Evolutionary conservation across 108 stramenopile species (phyloP).

Genomic region (Aurantiochytrium sp.): DNA sequence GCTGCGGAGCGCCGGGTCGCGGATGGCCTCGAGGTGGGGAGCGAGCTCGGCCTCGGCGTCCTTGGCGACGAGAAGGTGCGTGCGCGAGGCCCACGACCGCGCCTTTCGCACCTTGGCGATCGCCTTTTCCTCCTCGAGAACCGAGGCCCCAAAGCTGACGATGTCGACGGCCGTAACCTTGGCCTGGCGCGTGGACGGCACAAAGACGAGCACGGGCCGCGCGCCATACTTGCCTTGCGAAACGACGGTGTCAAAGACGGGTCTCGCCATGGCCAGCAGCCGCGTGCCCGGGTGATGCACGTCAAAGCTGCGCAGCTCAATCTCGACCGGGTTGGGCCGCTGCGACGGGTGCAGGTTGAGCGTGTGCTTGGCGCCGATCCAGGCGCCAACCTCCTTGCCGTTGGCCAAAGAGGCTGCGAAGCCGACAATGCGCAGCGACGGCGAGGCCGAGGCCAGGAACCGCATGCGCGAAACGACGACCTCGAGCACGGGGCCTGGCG

Average conservation of each 20-base stretch:
- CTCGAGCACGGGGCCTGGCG: conserved; percentile 81
- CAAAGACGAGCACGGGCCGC: conserved; percentile 77
- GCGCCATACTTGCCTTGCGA: conserved; percentile 48
- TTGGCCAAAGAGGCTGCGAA: conserved; percentile 88
- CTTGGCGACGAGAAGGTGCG: conserved; percentile 34
- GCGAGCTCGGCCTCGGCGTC: conserved; percentile 36
- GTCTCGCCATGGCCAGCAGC: conserved; percentile 93
- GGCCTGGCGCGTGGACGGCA: conserved; percentile 89
- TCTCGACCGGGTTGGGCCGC: conserved; percentile 84
- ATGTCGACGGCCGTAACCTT: conserved; percentile 95
- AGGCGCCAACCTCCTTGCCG: conserved; percentile 93
- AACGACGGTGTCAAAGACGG: conserved; percentile 77
- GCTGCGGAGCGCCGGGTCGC: conserved; percentile 78
- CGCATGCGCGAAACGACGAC: conserved; percentile 92
- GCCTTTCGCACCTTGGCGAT: conserved; percentile 25
- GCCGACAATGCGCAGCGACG: conserved; percentile 76
- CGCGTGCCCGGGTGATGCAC: conserved; percentile 79
- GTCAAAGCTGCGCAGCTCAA: conserved; percentile 88
- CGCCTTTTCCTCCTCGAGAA: conserved; percentile 31
- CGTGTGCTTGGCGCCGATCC: conserved; percentile 83
- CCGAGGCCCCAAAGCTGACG: conserved; percentile 74
- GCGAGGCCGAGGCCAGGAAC: conserved; percentile 61
- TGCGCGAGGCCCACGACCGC: neutral
- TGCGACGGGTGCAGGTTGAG: conserved; percentile 93
- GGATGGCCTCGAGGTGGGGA: conserved; percentile 43